Base-by-base conservation (phyloP, 805 yeast species). In the Candida nemodendra region DNA sequence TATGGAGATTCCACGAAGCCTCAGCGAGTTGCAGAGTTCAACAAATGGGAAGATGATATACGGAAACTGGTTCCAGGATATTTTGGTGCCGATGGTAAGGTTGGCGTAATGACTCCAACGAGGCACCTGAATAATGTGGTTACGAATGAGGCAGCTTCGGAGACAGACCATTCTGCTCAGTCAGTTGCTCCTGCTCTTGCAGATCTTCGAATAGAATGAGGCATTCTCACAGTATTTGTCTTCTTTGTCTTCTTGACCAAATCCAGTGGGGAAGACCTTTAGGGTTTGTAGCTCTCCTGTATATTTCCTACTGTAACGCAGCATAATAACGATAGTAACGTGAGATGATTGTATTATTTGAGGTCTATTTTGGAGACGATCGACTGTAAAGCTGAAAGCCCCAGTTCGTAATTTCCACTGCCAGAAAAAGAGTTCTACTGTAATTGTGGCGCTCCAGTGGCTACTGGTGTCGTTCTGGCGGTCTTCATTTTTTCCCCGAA, bases 31-130 rank as follows among this genome's bases (percentile, higher is more conserved):
- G 24, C 30, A 9, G 26, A 18, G 30, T 57, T 44, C 25, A 25
- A 35, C 3, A 36, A 42, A 1, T 57, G 62, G 62, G 57, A 54
- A 36, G 45, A 31, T 11, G 45, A 45, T 9, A 34, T 50, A 2
- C 35, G 50, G 15, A 32, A 29, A 18, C 39, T 47, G 33, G 56
- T 54, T 2, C 63, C 63, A 7, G 63, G 63, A 2, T 58, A 58
- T 32, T 49, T 56, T 28, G 40, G 44, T 9, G 40, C 44, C 3
- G 56, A 48, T 28, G 56, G 57, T 4, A 37, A 36, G 6, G 36
- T 45, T 21, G 45, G 50, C 9, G 42, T 58, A 2, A 53, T 58
- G 61, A 31, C 43, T 3, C 59, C 63, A 9, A 58, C 56, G 14
- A 44, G 38, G 31, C 28, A 27, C 9, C 34, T 24, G 18, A 19